A percentile compares a stretch with the other conserved stretches of the same genome.
These are phyloP conservation scores for Colletotrichum sp. DNA, from an alignment of 2,329 filamentous ascomycete genomes.

Conservation along the genomic window DNA sequence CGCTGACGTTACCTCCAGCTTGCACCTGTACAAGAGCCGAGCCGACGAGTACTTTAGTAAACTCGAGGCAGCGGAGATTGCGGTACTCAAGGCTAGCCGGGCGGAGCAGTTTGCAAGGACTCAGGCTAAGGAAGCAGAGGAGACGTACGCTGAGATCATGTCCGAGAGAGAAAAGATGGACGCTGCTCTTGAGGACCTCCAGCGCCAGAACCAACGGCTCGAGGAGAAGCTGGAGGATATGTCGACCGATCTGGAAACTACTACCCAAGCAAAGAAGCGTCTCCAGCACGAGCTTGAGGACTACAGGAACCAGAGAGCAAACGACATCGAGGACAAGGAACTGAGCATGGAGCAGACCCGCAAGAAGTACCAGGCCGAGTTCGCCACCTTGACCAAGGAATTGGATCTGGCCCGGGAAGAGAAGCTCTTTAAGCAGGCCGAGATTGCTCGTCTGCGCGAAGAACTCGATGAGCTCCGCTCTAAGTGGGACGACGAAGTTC, in stretches of 20 bases:
- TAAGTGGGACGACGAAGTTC: slow-evolving; percentile 98
- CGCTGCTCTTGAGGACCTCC: slow-evolving; percentile 83
- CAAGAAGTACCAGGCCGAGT: slow-evolving; percentile 96
- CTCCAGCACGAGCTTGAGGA: slow-evolving; percentile 98
- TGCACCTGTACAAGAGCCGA: slow-evolving; percentile 88
- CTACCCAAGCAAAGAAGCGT: slow-evolving; percentile 87
- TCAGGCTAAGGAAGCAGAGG: slow-evolving; percentile 89
- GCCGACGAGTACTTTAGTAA: slow-evolving; percentile 98
- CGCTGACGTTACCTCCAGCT: slow-evolving; percentile 81
- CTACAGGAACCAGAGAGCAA: slow-evolving; percentile 92
- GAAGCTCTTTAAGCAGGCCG: slow-evolving; percentile 81
- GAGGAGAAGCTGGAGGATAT: slow-evolving; percentile 93
- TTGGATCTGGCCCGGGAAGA: slow-evolving; percentile 93
- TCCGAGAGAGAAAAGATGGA: slow-evolving; percentile 93
- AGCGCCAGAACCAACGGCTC: slow-evolving; percentile 85
- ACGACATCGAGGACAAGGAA: slow-evolving; percentile 97
- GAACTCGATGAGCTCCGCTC: slow-evolving; percentile 93
- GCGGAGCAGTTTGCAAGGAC: slow-evolving; percentile 94
- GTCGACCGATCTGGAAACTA: slow-evolving; percentile 85
- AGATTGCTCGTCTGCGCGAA: slow-evolving; percentile 88
- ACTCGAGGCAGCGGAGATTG: slow-evolving; percentile 94
- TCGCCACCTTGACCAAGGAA: slow-evolving; percentile 87
- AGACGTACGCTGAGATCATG: slow-evolving; percentile 88
- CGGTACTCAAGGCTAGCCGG: slow-evolving; percentile 87
- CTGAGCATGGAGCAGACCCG: slow-evolving; percentile 94